A percentile compares a stretch with the other conserved stretches of the same genome.
Evolutionary conservation across 495 filamentous ascomycete species (phyloP).

Genomic region (Lindgomyces ingoldianus): DNA sequence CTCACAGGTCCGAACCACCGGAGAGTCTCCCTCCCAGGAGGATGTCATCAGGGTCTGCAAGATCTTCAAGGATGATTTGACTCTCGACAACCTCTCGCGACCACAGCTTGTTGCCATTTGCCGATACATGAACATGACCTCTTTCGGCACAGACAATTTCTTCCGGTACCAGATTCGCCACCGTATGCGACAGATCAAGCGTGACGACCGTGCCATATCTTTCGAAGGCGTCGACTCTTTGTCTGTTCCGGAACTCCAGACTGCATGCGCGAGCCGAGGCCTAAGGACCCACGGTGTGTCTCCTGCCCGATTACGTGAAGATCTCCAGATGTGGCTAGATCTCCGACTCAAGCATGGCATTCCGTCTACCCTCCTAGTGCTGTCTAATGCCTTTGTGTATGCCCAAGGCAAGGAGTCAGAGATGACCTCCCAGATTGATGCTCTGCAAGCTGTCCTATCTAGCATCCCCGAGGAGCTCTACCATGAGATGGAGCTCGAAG

Average conservation of each 20-base stretch:
- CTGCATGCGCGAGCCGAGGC: slow-evolving; percentile 84
- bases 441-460: slow-evolving; percentile 85
- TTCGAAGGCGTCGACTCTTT: slow-evolving; percentile 93
- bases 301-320: slow-evolving; percentile 82
- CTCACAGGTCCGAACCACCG: slow-evolving; percentile 65
- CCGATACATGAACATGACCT: slow-evolving; percentile 96
- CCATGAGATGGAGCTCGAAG: slow-evolving; percentile 99
- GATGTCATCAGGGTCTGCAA: slow-evolving; percentile 99
- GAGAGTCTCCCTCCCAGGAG: slow-evolving; percentile 79
- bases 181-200: slow-evolving; percentile 98
- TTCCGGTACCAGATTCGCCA: slow-evolving; percentile 97
- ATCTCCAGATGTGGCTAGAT: slow-evolving; percentile 93
- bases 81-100: slow-evolving; percentile 92
- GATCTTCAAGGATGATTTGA: slow-evolving; percentile 97
- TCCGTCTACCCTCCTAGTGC: slow-evolving; percentile 88
- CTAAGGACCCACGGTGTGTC: slow-evolving; percentile 90
- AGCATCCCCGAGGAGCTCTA: slow-evolving; percentile 97
- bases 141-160: slow-evolving; percentile 94
- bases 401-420: slow-evolving; percentile 84
- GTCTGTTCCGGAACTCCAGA: slow-evolving; percentile 89
- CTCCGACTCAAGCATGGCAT: slow-evolving; percentile 89
- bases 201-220: slow-evolving; percentile 91
- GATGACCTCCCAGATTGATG: slow-evolving; percentile 87
- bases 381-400: slow-evolving; percentile 98
- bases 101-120: slow-evolving; percentile 97